A percentile compares a stretch with the other conserved stretches of the same genome.
These are phyloP conservation scores for Cyclotella baltica DNA, from an alignment of 108 stramenopile species.

Conservation along the genomic window DNA sequence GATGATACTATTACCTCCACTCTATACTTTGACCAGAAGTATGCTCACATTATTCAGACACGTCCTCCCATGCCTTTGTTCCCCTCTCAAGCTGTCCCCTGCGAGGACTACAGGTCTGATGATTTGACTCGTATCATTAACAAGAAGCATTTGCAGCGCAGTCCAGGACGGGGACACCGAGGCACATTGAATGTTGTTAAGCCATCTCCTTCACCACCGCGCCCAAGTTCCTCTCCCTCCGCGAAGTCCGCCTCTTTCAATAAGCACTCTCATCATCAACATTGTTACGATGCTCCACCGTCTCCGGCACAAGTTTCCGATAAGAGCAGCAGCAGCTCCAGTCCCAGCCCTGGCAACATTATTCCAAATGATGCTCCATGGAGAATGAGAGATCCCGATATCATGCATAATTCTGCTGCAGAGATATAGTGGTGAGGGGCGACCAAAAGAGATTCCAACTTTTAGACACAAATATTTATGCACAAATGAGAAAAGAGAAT, in stretches of 20 bases:
- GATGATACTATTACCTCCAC: constrained; percentile 69
- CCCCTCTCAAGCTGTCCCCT: constrained; percentile 26
- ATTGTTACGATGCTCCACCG: neutral
- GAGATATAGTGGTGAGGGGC: too few species aligned
- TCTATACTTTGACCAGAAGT: constrained; percentile 69
- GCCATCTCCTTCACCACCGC: too few species aligned
- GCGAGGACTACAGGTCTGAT: constrained; percentile 8
- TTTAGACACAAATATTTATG: too few species aligned
- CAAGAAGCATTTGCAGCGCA: neutral
- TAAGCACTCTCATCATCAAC: neutral
- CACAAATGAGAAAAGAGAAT: too few species aligned
- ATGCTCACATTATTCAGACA: constrained; percentile 60
- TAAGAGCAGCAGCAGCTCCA: neutral
- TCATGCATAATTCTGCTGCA: constrained; percentile 7
- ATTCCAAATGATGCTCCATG: neutral
- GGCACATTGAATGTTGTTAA: too few species aligned
- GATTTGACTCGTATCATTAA: constrained; percentile 34
- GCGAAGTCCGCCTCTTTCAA: neutral
- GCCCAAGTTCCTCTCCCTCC: too few species aligned
- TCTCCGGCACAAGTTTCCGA: neutral
- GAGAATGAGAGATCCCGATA: constrained; percentile 24
- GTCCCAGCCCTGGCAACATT: neutral
- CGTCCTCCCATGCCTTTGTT: constrained; percentile 72
- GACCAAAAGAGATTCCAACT: too few species aligned
- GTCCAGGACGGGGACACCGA: neutral